Evolutionary conservation across 257 asterid species (phyloP), one percentile per base, ranked within the genome.

Genomic region (Vinca minor): DNA sequence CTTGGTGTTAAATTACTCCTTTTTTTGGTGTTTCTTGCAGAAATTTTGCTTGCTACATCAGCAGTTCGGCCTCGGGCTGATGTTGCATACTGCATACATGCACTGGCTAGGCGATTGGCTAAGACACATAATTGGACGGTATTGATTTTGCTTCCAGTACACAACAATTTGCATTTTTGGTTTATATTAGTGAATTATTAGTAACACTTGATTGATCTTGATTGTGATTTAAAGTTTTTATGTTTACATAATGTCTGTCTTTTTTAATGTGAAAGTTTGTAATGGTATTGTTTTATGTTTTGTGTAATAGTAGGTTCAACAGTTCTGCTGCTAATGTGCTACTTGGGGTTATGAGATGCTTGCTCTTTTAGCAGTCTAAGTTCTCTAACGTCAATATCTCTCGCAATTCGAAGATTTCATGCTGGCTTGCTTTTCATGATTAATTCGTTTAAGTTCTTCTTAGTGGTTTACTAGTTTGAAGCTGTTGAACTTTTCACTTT

Each of bases 61-160:
- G 85, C 87, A 11, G 48, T 76, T 54, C 88, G 96, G 34, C 95
- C 98, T 60, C 83, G 96, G 63, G 93, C 91, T 69, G 96, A 92
- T 76, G 96, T 89, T 80, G 96, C 93, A 14, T 92, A 89, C 82
- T 92, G 98, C 80, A 77, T 89, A 73, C 96, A 87, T 64, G 98
- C 94, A 31, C 88, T 92, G 72, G 67, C 96, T 13, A 79, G 95
- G 78, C 77, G 98, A 74, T 77, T 92, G 86, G 87, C 87, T 0
- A 92, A 92, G 88, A 92, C 98, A 4, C 96, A 74, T 76, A 89
- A 89, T 64, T 92, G 98, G 98, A 92, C 95, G 90, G 98, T 89
- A 89, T 73, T 78, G 53, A 76, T 65, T 62, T 59, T 63, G 66
- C 39, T 67, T n/a, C n/a, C n/a, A n/a, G n/a, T n/a, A n/a, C n/a